Percentiles rank a stretch among this genome's conserved stretches.
Conservation (phyloP, 371 early-diverging fungal species). For the Mortierella sp. region DNA sequence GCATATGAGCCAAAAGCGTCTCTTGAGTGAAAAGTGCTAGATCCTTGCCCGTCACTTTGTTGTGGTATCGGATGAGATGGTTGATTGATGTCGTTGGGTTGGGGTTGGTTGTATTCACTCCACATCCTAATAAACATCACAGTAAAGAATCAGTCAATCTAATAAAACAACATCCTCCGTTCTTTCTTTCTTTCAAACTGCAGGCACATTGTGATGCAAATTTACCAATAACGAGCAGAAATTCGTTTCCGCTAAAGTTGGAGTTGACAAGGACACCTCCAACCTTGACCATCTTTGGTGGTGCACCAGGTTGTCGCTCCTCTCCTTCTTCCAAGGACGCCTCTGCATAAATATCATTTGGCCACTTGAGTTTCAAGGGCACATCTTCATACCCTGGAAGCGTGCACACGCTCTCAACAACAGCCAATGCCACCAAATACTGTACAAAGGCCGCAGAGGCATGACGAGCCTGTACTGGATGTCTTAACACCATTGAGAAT, state of each 20-base stretch:
- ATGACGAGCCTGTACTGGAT: slow-evolving; percentile 66
- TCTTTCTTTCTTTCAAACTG: background rate
- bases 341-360: slow-evolving; percentile 92
- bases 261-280: slow-evolving; percentile 93
- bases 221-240: slow-evolving; percentile 85
- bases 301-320: slow-evolving; percentile 1
- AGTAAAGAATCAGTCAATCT: background rate
- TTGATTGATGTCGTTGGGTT: slow-evolving; percentile 90
- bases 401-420: slow-evolving; percentile 81
- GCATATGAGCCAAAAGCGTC: slow-evolving; percentile 78
- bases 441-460: slow-evolving; percentile 88
- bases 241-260: slow-evolving; percentile 74
- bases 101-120: slow-evolving; percentile 86
- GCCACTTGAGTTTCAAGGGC: slow-evolving; percentile 94
- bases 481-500: slow-evolving; percentile 85
- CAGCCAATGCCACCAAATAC: slow-evolving; percentile 87
- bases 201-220: background rate
- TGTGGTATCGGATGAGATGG: slow-evolving; percentile 74
- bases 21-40: slow-evolving; percentile 75
- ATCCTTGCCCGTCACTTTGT: slow-evolving; percentile 59
- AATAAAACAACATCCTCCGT: too few relatives aligned
- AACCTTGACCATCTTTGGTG: slow-evolving; percentile 73
- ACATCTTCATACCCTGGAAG: slow-evolving; percentile 81
- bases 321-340: slow-evolving; percentile 36
- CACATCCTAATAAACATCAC: slow-evolving; percentile 69